A percentile compares a stretch with the other conserved stretches of the same genome.
Conservation (phyloP, 345 rosid genomes). For the Acer negundo region DNA sequence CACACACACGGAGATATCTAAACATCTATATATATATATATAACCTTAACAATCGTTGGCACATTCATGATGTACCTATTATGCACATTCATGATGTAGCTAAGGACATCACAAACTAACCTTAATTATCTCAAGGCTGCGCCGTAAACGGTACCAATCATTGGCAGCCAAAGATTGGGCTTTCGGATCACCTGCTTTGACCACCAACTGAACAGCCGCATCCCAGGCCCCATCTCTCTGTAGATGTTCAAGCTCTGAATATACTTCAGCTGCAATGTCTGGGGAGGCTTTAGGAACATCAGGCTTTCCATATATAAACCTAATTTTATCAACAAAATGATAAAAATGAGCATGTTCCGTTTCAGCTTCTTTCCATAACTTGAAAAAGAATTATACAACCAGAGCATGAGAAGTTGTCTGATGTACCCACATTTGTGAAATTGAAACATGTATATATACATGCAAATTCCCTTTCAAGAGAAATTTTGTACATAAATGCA, state of each 20-base stretch:
- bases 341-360: conserved; percentile 9
- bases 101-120: conserved; percentile 35
- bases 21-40: background rate
- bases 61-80: no score
- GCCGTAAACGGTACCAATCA: conserved; percentile 86
- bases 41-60: no score
- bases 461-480: conserved; percentile 7
- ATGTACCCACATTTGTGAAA: background rate
- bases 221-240: conserved; percentile 70
- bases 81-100: no score
- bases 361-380: background rate
- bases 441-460: background rate
- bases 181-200: conserved; percentile 73
- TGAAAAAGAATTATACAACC: background rate
- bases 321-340: conserved; percentile 27
- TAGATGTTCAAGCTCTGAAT: conserved; percentile 60
- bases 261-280: conserved; percentile 61
- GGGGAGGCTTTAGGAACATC: conserved; percentile 82
- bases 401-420: background rate
- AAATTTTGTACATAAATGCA: background rate
- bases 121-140: conserved; percentile 97
- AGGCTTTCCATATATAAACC: conserved; percentile 93
- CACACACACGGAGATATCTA: background rate
- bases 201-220: conserved; percentile 76
- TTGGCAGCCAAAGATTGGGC: conserved; percentile 67